Evolutionary conservation across 768 basidiomycete genomes (phyloP).

Genomic region (Sistotremastrum suecicum): DNA sequence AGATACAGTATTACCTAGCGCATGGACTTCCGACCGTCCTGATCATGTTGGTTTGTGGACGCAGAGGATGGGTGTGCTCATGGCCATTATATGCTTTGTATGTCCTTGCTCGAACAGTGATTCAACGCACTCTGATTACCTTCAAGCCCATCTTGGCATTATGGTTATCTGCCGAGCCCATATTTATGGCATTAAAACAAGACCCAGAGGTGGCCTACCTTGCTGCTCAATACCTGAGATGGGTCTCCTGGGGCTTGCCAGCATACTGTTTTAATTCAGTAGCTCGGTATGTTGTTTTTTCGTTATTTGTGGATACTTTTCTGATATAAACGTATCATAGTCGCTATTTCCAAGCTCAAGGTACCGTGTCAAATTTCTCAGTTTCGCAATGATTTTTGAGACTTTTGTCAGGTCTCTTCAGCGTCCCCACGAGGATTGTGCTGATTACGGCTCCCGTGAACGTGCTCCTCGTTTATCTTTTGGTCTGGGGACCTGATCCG

Average conservation of each 20-base stretch:
- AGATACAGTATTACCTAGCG: conserved; percentile 33
- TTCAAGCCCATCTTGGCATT: conserved; percentile 21
- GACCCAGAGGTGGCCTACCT: conserved; percentile 20
- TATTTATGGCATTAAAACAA: conserved; percentile 19
- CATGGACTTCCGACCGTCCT: conserved; percentile 29
- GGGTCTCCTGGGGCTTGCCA: conserved; percentile 22
- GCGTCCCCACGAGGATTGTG: conserved; percentile 26
- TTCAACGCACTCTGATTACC: conserved; percentile 1
- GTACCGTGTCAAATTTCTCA: background rate
- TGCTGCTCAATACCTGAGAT: conserved; percentile 22
- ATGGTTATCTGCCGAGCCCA: conserved; percentile 26
- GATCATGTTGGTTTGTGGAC: conserved; percentile 27
- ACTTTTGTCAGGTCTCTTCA: conserved; percentile 19
- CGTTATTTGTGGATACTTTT: background rate
- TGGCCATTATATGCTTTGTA: conserved; percentile 10
- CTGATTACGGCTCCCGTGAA: conserved; percentile 31
- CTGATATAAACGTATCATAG: background rate
- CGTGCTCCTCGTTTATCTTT: conserved; percentile 24
- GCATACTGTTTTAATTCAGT: conserved; percentile 24
- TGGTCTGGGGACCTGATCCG: conserved; percentile 25
- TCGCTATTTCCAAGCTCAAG: conserved; percentile 22
- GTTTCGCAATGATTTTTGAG: background rate
- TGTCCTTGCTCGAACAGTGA: background rate
- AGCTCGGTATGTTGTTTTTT: conserved; percentile 10
- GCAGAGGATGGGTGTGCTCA: conserved; percentile 19